These are phyloP conservation scores for Cladophialophora carrionii DNA, from an alignment of 2,329 filamentous ascomycete genomes.

Conservation along the genomic window DNA sequence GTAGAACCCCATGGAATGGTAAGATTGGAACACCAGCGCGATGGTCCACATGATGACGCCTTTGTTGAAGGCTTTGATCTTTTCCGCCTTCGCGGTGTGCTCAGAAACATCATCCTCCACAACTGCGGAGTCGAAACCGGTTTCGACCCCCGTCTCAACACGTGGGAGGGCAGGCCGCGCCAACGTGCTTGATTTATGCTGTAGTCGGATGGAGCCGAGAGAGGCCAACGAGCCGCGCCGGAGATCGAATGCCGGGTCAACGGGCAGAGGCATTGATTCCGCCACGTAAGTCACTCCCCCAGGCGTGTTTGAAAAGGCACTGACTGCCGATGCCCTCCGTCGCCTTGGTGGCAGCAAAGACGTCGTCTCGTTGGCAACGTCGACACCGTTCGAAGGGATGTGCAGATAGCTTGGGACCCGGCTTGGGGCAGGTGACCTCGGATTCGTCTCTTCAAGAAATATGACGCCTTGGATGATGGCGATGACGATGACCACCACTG, in stretches of 20 bases:
- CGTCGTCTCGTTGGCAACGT: conserved; percentile 25
- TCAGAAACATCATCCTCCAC: conserved; percentile 20
- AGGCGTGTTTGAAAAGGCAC: conserved; percentile 1
- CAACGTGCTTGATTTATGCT: neutral
- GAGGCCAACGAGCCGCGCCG: conserved; percentile 28
- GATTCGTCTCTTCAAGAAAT: conserved; percentile 36
- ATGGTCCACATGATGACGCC: conserved; percentile 49
- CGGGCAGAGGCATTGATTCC: conserved; percentile 20
- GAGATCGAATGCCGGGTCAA: conserved; percentile 32
- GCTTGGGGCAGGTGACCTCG: conserved; percentile 8
- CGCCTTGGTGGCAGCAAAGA: conserved; percentile 20
- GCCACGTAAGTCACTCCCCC: conserved; percentile 19
- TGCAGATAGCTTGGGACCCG: neutral
- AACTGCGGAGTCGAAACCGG: conserved; percentile 10
- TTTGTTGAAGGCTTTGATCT: conserved; percentile 27
- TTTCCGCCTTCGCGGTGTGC: neutral
- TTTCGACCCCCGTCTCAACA: neutral
- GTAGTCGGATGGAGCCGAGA: conserved; percentile 24
- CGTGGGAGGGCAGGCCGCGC: neutral
- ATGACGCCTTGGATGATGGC: conserved; percentile 34
- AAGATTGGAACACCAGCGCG: conserved; percentile 49
- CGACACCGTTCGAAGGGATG: neutral
- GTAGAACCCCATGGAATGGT: conserved; percentile 54
- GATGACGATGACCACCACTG: conserved; percentile 26
- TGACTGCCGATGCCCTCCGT: conserved; percentile 12